Conservation (phyloP, 2,329 filamentous ascomycete genomes). For the Hymenoscyphus repandus region DNA sequence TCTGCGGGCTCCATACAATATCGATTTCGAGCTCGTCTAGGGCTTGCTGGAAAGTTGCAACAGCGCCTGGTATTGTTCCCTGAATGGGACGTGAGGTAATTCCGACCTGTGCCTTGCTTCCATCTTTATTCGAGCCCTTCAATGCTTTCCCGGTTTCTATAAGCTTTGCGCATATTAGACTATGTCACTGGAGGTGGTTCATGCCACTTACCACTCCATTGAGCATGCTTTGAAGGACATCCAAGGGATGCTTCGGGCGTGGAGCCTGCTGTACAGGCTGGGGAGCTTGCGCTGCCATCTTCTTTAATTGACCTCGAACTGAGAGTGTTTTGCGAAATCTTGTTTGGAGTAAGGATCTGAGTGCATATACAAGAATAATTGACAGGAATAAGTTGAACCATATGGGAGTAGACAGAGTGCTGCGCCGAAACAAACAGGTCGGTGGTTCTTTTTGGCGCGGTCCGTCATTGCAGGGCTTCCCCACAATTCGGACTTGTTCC, state of each 20-base stretch:
- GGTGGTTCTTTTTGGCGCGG: no score
- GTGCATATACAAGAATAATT: background rate
- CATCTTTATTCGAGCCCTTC: conserved; percentile 43
- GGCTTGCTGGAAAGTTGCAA: conserved; percentile 40
- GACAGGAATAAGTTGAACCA: no score
- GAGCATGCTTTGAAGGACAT: conserved; percentile 46
- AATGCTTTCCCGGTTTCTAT: conserved; percentile 55
- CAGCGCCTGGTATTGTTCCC: conserved; percentile 23
- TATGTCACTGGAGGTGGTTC: background rate
- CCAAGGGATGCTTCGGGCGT: conserved; percentile 25
- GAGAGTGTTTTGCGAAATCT: background rate
- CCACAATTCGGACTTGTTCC: no score
- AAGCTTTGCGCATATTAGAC: conserved; percentile 37
- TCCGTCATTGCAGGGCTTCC: no score
- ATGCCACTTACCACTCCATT: conserved; percentile 47
- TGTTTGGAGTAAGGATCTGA: background rate
- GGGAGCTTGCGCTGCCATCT: conserved; percentile 1
- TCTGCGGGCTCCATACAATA: conserved; percentile 40
- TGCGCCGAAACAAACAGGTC: no score
- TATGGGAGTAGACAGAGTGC: no score
- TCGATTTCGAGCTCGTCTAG: conserved; percentile 53
- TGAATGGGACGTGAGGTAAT: conserved; percentile 19
- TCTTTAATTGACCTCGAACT: background rate
- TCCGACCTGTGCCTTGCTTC: conserved; percentile 34
- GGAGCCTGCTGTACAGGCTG: background rate